Base-by-base conservation (phyloP, 345 rosid species). In the Diplotaxis tenuifolia region DNA sequence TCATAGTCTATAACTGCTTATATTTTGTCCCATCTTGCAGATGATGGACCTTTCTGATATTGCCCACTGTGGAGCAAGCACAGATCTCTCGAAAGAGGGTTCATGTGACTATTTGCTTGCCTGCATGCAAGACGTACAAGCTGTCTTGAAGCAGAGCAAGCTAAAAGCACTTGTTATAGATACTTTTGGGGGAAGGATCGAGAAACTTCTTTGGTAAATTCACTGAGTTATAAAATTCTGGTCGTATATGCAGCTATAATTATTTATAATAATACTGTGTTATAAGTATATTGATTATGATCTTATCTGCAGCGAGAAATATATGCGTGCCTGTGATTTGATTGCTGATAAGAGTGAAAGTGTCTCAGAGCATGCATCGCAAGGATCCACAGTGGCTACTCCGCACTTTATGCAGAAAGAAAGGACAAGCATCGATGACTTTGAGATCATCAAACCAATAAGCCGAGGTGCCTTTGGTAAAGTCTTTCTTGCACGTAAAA, bases 391-490 rank as follows among this genome's bases (percentile, higher is more conserved):
- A 28, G 70, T 83, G 34, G 72, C 91, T 78, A 82, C 90, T 79
- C 71, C 81, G 67, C 83, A 80, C 50, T 57, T 78, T 31, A 73
- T 80, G 60, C 89, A 81, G 68, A 88, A 76, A 79, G 96, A 88
- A 40, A 78, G 91, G 74, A 88, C 84, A 76, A 84, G 93, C 79
- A 90, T 90, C 57, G 86, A 86, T 75, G 96, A 90, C 74, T 90
- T 90, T 83, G 93, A 86, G 79, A 90, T 85, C 71, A 86, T 90
- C 81, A 90, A 86, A 80, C 96, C 91, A 77, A 85, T 90, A 53
- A 90, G 91, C 80, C 86, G 88, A 82, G 96, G 96, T 32, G 91
- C 91, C 52, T 90, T 84, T 75, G 96, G 96, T 55, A 90, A 86
- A 83, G 96, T 90, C 77, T 90, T 86, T 76, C 93, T 90, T 65